Percentiles rank a stretch among this genome's conserved stretches.
Evolutionary conservation across 768 basidiomycete species (phyloP).

Genomic region (Boletus tomentosulus): DNA sequence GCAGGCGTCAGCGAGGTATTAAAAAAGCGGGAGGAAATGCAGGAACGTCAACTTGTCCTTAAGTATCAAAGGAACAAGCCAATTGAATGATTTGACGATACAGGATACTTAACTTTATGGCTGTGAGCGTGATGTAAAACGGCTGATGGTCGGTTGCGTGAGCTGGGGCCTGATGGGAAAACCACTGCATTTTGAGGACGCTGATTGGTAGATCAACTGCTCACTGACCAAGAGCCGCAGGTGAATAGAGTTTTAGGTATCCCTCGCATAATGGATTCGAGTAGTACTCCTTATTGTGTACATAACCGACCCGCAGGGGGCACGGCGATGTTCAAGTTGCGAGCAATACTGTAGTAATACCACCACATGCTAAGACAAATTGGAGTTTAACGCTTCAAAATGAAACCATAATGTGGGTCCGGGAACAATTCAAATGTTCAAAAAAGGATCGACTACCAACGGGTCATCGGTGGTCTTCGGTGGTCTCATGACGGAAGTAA

Average conservation of each 20-base stretch:
- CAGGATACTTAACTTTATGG: conserved; percentile 28
- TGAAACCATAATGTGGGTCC: neutral
- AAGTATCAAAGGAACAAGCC: conserved; percentile 24
- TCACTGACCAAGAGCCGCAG: conserved; percentile 7
- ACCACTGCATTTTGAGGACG: conserved; percentile 4
- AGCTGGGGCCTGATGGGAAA: conserved; percentile 22
- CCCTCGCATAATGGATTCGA: conserved; percentile 8
- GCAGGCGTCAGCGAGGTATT: conserved; percentile 12
- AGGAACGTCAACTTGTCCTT: conserved; percentile 21
- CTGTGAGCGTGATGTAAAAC: conserved; percentile 31
- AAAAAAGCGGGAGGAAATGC: conserved; percentile 6
- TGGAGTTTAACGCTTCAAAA: conserved; percentile 1
- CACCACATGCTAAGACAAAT: conserved; percentile 2
- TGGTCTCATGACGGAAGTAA: neutral
- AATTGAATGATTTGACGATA: conserved; percentile 16
- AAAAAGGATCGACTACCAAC: neutral
- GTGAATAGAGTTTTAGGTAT: conserved; percentile 33
- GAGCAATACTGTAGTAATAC: neutral
- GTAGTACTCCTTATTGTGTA: conserved; percentile 2
- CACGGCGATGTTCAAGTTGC: conserved; percentile 2
- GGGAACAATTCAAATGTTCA: neutral
- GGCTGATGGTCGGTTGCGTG: conserved; percentile 29
- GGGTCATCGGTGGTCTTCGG: no score
- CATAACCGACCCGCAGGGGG: neutral
- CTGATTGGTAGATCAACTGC: conserved; percentile 23